phyloP scores from a whole-genome alignment of 2,329 filamentous ascomycete species.

The Diaporthe caulivora region DNA sequence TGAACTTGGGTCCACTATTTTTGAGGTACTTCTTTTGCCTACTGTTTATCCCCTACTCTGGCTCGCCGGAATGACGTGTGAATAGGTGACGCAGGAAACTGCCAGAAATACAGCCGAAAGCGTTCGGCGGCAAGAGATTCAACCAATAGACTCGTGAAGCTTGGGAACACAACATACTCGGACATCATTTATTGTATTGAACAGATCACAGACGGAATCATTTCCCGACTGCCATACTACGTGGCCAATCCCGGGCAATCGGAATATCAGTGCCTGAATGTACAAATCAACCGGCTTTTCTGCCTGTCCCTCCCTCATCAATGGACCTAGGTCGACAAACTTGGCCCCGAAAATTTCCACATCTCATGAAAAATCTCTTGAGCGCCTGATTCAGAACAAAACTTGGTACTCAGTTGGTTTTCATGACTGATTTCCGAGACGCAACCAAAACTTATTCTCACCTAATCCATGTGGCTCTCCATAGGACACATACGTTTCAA shows the following conservation, averaged over 20 bases:
- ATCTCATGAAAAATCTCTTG: neutral
- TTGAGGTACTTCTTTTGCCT: no score
- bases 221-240: neutral
- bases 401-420: neutral
- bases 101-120: constrained; percentile 1
- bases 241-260: neutral
- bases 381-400: neutral
- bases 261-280: neutral
- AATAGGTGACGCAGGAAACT: neutral
- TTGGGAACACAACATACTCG: neutral
- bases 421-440: neutral
- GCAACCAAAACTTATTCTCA: neutral
- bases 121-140: neutral
- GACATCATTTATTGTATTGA: neutral
- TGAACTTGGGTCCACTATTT: no score
- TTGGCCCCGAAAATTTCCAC: neutral
- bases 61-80: neutral
- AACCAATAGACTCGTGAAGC: neutral
- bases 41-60: neutral
- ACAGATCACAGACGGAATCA: neutral
- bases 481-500: neutral
- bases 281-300: neutral
- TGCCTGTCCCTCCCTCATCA: neutral
- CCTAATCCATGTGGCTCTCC: neutral
- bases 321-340: neutral